Conservation (phyloP, 1,284 basidiomycete genomes). For the Pyrrhoderma noxium region DNA sequence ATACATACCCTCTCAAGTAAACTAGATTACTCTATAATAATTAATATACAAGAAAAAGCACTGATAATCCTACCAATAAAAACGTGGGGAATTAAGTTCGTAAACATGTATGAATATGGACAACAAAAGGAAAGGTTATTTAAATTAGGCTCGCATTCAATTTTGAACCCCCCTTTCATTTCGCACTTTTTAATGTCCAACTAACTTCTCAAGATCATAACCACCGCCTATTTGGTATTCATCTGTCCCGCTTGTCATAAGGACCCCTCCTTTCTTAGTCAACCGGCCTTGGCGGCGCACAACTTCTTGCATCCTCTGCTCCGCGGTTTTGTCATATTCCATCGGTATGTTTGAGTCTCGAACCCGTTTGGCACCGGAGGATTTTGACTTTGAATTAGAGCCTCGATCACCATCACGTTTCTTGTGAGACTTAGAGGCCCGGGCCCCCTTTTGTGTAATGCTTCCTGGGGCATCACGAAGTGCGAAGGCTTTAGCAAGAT, state of each 20-base stretch:
- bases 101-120: too few species aligned
- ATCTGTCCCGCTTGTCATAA: slow-evolving; percentile 65
- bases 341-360: slow-evolving; percentile 25
- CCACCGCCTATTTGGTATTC: slow-evolving; percentile 82
- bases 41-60: too few species aligned
- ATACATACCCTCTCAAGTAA: too few species aligned
- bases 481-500: slow-evolving; percentile 94
- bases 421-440: slow-evolving; percentile 17
- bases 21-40: too few species aligned
- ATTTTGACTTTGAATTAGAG: slow-evolving; percentile 18
- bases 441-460: slow-evolving; percentile 35
- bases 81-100: too few species aligned
- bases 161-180: too few species aligned
- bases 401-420: slow-evolving; percentile 13
- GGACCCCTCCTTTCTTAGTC: slow-evolving; percentile 72
- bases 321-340: slow-evolving; percentile 51
- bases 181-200: too few species aligned
- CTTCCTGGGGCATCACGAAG: slow-evolving; percentile 83
- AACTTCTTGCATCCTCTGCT: slow-evolving; percentile 81
- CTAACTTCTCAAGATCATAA: slow-evolving; percentile 59
- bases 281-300: slow-evolving; percentile 82
- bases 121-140: too few species aligned
- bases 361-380: slow-evolving; percentile 21
- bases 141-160: too few species aligned
- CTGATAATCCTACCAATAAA: too few species aligned